phyloP scores from a whole-genome alignment of 2,329 filamentous ascomycete species.

The Aspergillus brasiliensis region DNA sequence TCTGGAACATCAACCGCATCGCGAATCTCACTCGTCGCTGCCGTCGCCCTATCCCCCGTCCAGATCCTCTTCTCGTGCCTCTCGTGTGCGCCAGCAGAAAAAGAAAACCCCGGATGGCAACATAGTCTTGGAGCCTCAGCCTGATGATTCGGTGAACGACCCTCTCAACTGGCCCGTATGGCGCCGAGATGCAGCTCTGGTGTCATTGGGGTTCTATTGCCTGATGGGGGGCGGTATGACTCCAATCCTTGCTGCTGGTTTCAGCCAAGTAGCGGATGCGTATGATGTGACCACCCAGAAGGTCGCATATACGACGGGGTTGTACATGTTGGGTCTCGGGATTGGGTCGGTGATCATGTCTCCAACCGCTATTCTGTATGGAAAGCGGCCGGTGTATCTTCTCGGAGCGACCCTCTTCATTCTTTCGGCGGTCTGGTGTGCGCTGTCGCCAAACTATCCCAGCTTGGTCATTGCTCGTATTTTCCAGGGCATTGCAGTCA shows the following conservation, averaged over 20 bases:
- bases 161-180: conserved; percentile 88
- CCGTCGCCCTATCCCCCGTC: conserved; percentile 47
- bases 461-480: conserved; percentile 81
- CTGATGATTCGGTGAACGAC: conserved; percentile 86
- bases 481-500: conserved; percentile 84
- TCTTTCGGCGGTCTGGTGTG: conserved; percentile 78
- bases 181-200: conserved; percentile 75
- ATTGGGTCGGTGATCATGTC: conserved; percentile 81
- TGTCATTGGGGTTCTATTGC: conserved; percentile 88
- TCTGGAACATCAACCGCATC: conserved; percentile 63
- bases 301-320: conserved; percentile 83
- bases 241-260: conserved; percentile 84
- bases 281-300: conserved; percentile 68
- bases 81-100: conserved; percentile 44
- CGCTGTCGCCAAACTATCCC: conserved; percentile 74
- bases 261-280: conserved; percentile 72
- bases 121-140: conserved; percentile 88
- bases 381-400: conserved; percentile 89
- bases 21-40: conserved; percentile 59
- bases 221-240: conserved; percentile 94
- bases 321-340: conserved; percentile 93
- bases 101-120: conserved; percentile 80
- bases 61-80: conserved; percentile 38
- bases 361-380: conserved; percentile 86
- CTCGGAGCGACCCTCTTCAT: conserved; percentile 76